Evolutionary conservation across 257 asterid species (phyloP), one percentile per base, ranked within the genome.

Genomic region (Solanum chmielewskii): DNA sequence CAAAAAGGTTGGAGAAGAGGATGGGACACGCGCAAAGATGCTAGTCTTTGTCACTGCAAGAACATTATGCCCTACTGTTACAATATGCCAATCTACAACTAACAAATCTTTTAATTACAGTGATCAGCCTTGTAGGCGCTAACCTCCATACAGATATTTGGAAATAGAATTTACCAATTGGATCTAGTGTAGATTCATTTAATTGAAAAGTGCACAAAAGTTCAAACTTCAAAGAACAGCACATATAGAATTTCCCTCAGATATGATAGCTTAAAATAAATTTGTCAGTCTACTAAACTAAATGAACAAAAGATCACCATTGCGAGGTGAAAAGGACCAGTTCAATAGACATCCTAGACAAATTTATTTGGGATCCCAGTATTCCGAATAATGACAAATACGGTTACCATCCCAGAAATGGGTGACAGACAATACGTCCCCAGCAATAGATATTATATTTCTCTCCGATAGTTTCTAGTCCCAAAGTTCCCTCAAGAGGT

Each of bases 21-120:
- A 93, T 86, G 94, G 99, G 98, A 92, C 98, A 97, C 98, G 98
- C 98, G 97, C 99, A 94, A 87, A 90, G 93, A 90, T 90, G 87
- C 86, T 14, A 90, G 88, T 49, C 85, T 84, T 84, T 35, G 86
- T 86, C 88, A 74, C 94, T 94, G 92, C 91, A 89, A 29, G 87
- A 88, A 85, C 47, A 75, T 77, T 82, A 88, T 84, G 88, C 7
- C 41, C 86, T 60, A 66, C 66, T 69, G 62, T 71, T 68, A 85
- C 87, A 70, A 70, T 44, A 20, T 20, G 45, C 86, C 83, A 90
- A 87, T 81, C 27, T 81, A 49, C 13, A 81, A 49, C 85, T 81
- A 81, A 81, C 66, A 81, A 49, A 49, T 49, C 69, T 49, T 78
- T 27, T 5, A 49, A 49, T 81, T 49, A 81, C 85, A 31, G 21